Evolutionary conservation across 2,329 filamentous ascomycete genomes (phyloP), one percentile per base, ranked within the genome.

Genomic region (Bipolaris cookei): DNA sequence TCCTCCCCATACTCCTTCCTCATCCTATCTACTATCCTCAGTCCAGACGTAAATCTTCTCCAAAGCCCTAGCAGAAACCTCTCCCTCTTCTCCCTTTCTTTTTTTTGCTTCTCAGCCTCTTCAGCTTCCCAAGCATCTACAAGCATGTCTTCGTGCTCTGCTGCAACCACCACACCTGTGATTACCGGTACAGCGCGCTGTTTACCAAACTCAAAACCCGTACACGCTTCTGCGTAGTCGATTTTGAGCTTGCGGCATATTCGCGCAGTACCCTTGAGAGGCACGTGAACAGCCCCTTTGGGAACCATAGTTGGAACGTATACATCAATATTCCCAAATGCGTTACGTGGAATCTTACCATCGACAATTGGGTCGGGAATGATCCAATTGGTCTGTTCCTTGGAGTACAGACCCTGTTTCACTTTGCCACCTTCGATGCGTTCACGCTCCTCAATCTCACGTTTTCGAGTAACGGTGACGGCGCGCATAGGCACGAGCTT

Each of bases 271-370:
- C 91, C 91, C 43, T 89, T 86, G 51, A 88, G 88, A 0, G 92
- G 92, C 1, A 98, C 83, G 73, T 99, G 95, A 0, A 90, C 85
- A 2, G 93, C 93, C 0, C 95, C 94, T 38, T 79, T 77, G 0
- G 95, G 95, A 23, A 96, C 88, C 95, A 99, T 98, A 61, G 91
- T 92, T 37, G 92, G 89, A 0, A 91, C 93, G 73, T 96, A 99
- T 52, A 97, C 86, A 74, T 99, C 95, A 60, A 99, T 98, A 65
- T 99, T 99, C 7, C 94, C 94, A 67, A 94, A 99, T 34, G 88
- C 87, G 67, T 99, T 99, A 76, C 95, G 96, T 0, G 95, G 95
- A 58, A 98, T 97, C 13, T 90, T 78, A 0, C 94, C 94, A 67
- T 97, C 85, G 58, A 86, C 76, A 54, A 97, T 96, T 0, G 93